Base-by-base conservation (phyloP, 1,284 basidiomycete species). In the Irpex sp. region DNA sequence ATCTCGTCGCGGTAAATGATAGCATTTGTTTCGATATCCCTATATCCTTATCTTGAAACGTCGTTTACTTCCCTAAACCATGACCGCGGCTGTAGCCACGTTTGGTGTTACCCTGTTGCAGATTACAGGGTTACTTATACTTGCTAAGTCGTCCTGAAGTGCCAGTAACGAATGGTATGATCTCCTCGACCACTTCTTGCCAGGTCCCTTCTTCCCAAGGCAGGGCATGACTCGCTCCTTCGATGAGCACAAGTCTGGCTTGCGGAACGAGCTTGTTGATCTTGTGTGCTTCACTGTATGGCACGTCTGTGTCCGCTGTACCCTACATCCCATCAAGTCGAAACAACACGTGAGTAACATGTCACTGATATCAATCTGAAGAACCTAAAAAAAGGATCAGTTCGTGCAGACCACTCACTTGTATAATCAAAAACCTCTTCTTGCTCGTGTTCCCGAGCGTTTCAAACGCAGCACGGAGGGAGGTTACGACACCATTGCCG, bases 351-450 rank as follows among this genome's bases (percentile, higher is more conserved):
- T 33, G 6, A 33, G 28, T 33, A 33, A 33, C 1, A 33, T 33
- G 28, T 33, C 28, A 33, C 28, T 33, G 2, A 16, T 16, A 14
- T n/a, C 23, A 18, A 7, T 21, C 14, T 33, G 10, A 35, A 2
- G 19, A 14, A 56, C 28, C 28, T 33, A 6, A 2, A 33, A 6
- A 33, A 33, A 33, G 28, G 28, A n/a, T n/a, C n/a, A n/a, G n/a
- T 33, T 33, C 7, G 6, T 33, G 28, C 2, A 33, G 16, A 57
- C 19, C 8, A n/a, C 39, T 45, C 57, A 62, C 61, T 23, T 62
- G 61, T 21, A 62, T 47, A 45, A 62, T 59, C n/a, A 62, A 37
- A 58, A 59, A 62, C n/a, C 58, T 49, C 49, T 52, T 62, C 19
- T 33, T 51, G 36, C 39, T 33, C 14, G 37, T 42, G 45, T 57